Percentiles rank a stretch among this genome's conserved stretches.
phyloP scores from a whole-genome alignment of 2,329 filamentous ascomycete genomes.

The Paecilomyces dactylethromorphus region DNA sequence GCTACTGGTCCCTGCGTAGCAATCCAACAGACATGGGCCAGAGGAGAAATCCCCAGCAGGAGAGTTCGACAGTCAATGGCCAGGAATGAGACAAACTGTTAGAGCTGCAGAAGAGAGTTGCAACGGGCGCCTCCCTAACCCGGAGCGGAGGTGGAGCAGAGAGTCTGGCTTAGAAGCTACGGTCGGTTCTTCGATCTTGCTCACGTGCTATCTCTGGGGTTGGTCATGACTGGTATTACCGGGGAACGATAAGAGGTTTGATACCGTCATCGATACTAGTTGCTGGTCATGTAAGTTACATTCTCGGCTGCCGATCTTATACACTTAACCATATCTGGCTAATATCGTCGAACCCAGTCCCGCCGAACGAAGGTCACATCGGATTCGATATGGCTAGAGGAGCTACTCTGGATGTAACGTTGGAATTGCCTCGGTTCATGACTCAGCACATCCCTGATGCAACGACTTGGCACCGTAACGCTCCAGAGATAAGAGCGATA shows the following conservation, averaged over 20 bases:
- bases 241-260: not conserved
- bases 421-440: not conserved
- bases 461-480: not conserved
- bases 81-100: not conserved
- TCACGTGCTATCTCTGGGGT: not conserved
- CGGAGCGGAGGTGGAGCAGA: not conserved
- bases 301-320: not conserved
- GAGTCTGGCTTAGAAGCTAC: not conserved
- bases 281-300: not conserved
- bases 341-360: not conserved
- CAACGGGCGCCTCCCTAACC: not conserved
- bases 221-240: not conserved
- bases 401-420: not conserved
- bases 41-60: not conserved
- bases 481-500: not conserved
- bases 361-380: not conserved
- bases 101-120: not conserved
- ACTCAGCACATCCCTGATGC: not conserved
- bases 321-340: not conserved
- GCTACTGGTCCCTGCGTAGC: constrained; percentile 1
- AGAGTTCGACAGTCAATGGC: not conserved
- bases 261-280: not conserved
- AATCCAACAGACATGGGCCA: not conserved
- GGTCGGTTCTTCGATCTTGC: not conserved
- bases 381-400: not conserved